Conservation (phyloP, 2,329 filamentous ascomycete genomes). For the Cryphonectria nitschkei region DNA sequence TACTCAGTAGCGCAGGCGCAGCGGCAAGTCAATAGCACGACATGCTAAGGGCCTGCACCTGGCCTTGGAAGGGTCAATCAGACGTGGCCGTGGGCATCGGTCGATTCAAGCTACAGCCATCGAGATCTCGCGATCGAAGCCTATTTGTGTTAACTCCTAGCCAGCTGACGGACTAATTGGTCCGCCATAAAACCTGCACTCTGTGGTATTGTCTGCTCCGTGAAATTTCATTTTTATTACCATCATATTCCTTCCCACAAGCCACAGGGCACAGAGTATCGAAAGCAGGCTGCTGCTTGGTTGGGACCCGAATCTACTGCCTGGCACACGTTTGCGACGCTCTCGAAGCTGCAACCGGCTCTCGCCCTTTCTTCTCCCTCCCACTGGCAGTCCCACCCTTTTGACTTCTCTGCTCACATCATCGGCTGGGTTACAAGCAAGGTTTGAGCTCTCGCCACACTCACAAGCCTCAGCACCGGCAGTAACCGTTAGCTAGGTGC, state of each 20-base stretch:
- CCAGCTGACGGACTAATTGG: conserved; percentile 9
- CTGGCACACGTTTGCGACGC: neutral
- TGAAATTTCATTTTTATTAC: neutral
- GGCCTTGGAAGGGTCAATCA: neutral
- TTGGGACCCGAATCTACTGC: neutral
- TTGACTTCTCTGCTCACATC: neutral
- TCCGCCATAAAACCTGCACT: conserved; percentile 4
- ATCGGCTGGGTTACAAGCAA: neutral
- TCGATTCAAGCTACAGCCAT: neutral
- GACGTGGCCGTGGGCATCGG: neutral
- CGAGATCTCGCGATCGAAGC: conserved; percentile 9
- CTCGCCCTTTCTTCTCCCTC: conserved; percentile 3
- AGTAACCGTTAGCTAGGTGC: conserved; percentile 27
- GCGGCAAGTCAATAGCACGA: neutral
- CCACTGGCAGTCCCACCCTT: conserved; percentile 2
- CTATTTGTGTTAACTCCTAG: neutral
- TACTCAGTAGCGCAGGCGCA: neutral
- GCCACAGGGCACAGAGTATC: neutral
- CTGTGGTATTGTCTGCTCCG: neutral
- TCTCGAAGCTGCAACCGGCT: neutral
- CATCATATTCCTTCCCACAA: neutral
- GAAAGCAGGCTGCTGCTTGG: neutral
- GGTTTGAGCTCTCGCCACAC: conserved; percentile 27
- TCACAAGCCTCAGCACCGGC: conserved; percentile 26
- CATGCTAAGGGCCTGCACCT: neutral